A percentile compares a stretch with the other conserved stretches of the same genome.
phyloP scores from a whole-genome alignment of 2,329 filamentous ascomycete species.

The Trichoderma asperellum region DNA sequence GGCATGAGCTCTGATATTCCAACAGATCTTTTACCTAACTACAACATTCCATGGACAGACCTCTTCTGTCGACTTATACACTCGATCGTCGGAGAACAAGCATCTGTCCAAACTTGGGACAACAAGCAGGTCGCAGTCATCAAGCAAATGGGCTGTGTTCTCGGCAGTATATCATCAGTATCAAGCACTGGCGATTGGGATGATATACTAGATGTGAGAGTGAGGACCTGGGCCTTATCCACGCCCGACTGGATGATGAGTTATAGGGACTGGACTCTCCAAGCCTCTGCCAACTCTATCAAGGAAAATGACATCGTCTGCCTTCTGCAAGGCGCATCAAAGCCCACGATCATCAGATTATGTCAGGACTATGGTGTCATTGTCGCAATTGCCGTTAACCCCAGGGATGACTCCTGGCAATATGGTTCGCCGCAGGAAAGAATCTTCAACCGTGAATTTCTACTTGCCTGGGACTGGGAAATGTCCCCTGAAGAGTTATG shows the following conservation, averaged over 20 bases:
- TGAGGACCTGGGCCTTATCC: too few species aligned
- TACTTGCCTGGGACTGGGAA: constrained; percentile 21
- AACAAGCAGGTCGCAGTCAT: background rate
- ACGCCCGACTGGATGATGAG: too few species aligned
- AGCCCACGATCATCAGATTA: background rate
- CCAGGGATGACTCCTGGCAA: too few species aligned
- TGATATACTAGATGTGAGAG: background rate
- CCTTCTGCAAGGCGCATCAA: background rate
- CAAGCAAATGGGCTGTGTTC: background rate
- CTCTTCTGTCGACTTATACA: background rate
- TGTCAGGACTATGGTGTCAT: background rate
- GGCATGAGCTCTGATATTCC: background rate
- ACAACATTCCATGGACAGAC: background rate
- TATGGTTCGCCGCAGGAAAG: too few species aligned
- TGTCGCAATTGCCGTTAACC: background rate
- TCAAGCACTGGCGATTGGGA: background rate
- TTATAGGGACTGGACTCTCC: background rate
- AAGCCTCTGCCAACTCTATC: background rate
- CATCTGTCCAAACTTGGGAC: background rate
- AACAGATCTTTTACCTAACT: background rate
- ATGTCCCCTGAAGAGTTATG: background rate
- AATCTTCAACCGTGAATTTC: background rate
- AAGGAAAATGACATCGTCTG: background rate
- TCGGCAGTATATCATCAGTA: background rate
- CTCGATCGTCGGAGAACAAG: background rate